These are phyloP conservation scores for Suhomyces kilbournensis DNA, from an alignment of 805 yeast species.

Conservation along the genomic window DNA sequence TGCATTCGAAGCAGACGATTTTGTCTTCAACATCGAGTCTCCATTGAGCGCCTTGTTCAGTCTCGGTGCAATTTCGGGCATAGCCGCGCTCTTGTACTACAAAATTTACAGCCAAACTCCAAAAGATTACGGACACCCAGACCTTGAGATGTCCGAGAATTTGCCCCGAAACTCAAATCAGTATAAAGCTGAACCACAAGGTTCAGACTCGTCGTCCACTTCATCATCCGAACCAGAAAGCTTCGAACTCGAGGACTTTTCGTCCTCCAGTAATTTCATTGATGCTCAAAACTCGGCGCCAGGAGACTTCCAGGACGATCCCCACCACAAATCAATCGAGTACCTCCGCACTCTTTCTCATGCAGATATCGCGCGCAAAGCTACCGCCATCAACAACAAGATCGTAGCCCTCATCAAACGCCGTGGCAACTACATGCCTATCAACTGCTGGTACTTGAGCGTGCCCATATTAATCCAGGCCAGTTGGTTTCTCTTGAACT, in stretches of 20 bases:
- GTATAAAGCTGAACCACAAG: not conserved
- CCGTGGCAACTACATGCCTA: slow-evolving; percentile 11
- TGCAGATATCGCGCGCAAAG: slow-evolving; percentile 1
- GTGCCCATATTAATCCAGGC: slow-evolving; percentile 41
- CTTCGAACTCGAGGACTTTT: not conserved
- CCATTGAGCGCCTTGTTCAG: slow-evolving; percentile 5
- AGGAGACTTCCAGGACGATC: slow-evolving; percentile 10
- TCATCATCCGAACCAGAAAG: slow-evolving; percentile 1
- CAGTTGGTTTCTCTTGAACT: slow-evolving; percentile 50
- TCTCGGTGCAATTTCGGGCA: not conserved
- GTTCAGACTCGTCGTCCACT: not conserved
- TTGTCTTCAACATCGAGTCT: slow-evolving; percentile 27
- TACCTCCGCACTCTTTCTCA: slow-evolving; percentile 5
- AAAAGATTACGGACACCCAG: not conserved
- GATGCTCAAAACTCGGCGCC: slow-evolving; percentile 1
- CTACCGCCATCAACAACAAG: slow-evolving; percentile 5
- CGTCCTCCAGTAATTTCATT: not conserved
- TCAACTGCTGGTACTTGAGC: slow-evolving; percentile 21
- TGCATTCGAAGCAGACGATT: slow-evolving; percentile 41
- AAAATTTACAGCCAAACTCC: slow-evolving; percentile 10
- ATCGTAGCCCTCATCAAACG: not conserved
- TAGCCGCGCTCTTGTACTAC: slow-evolving; percentile 10
- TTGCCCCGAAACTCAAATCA: not conserved
- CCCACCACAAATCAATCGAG: slow-evolving; percentile 6
- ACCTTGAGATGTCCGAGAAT: not conserved